A percentile compares a stretch with the other conserved stretches of the same genome.
Evolutionary conservation across 257 asterid genomes (phyloP).

Genomic region (Eucommia ulmoides): DNA sequence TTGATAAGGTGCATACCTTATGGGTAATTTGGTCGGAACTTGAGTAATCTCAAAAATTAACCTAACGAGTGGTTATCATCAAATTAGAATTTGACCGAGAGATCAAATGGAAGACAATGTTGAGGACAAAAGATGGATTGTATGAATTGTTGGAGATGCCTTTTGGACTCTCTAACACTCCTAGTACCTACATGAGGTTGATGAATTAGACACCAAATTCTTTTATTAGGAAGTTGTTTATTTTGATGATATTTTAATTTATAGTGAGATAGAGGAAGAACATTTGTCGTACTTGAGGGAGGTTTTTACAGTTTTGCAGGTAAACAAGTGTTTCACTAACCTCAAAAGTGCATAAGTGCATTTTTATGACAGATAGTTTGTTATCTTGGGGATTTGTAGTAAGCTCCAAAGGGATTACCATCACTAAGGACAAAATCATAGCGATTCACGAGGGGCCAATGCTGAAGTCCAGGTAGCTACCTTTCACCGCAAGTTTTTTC

Average conservation of each 20-base stretch:
- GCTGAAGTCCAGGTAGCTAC: neutral
- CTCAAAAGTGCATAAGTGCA: neutral
- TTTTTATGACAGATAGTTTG: neutral
- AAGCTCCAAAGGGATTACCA: neutral
- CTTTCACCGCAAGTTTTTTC: neutral
- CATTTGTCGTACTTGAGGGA: neutral
- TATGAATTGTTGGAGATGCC: conserved; percentile 10
- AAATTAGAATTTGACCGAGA: neutral
- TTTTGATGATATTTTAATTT: conserved; percentile 5
- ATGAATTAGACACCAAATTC: neutral
- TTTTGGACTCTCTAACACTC: conserved; percentile 5
- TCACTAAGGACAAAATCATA: neutral
- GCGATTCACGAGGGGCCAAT: neutral
- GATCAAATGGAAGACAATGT: conserved; percentile 7
- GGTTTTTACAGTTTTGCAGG: neutral
- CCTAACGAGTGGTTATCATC: conserved; percentile 1
- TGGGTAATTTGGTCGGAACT: neutral
- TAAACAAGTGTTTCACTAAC: neutral
- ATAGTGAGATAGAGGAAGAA: neutral
- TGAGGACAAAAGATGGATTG: conserved; percentile 1
- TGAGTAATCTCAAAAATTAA: neutral
- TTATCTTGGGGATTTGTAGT: neutral
- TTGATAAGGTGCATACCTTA: neutral
- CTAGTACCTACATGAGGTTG: neutral
- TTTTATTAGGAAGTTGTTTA: neutral